Evolutionary conservation across 306 rosid genomes (phyloP).

Genomic region (Luffa aegyptiaca): DNA sequence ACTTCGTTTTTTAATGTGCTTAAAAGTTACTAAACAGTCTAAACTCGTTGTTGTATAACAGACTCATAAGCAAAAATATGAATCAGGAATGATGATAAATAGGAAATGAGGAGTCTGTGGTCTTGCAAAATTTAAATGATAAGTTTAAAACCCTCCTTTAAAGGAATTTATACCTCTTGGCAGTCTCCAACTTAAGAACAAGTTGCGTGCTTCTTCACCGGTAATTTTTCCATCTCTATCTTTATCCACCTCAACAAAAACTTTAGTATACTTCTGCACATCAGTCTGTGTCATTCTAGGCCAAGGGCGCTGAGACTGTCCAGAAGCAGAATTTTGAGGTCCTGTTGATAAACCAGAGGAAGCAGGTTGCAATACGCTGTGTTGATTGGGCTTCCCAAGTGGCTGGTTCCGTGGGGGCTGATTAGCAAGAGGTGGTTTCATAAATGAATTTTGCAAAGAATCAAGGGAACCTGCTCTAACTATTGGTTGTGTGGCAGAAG

Average conservation of each 20-base stretch:
- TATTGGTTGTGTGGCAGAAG: conserved; percentile 43
- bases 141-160: background rate
- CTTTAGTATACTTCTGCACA: conserved; percentile 83
- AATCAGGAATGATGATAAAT: background rate
- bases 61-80: background rate
- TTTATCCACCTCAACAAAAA: conserved; percentile 81
- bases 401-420: conserved; percentile 43
- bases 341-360: conserved; percentile 40
- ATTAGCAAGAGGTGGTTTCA: conserved; percentile 37
- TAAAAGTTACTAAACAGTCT: background rate
- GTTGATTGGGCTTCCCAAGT: conserved; percentile 40
- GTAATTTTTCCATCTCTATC: conserved; percentile 97
- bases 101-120: background rate
- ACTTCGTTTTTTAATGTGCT: background rate
- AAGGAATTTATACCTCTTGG: conserved; percentile 65
- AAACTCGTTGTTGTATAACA: background rate
- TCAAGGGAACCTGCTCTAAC: conserved; percentile 28
- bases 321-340: conserved; percentile 42
- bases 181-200: conserved; percentile 88
- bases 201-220: conserved; percentile 86
- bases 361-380: conserved; percentile 26
- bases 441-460: conserved; percentile 40
- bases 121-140: background rate
- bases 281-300: conserved; percentile 77
- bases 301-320: conserved; percentile 64